Evolutionary conservation across 2,329 filamentous ascomycete genomes (phyloP).

Genomic region (Verticillium klebahnii): DNA sequence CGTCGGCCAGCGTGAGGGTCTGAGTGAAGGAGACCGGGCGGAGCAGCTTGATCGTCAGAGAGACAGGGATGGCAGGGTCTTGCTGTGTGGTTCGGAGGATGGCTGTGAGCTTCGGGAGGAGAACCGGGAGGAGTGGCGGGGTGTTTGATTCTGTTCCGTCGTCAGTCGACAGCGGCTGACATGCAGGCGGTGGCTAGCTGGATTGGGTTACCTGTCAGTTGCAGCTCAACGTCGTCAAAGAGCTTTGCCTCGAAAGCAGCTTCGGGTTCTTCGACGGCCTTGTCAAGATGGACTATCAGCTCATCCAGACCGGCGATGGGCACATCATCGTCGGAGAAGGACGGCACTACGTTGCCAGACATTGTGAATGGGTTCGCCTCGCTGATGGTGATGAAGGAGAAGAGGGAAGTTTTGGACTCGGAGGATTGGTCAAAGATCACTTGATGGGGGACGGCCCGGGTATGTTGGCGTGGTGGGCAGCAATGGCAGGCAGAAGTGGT

Average conservation of each 20-base stretch:
- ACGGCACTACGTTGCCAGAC: constrained; percentile 27
- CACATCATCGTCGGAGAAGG: constrained; percentile 33
- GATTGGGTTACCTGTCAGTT: constrained; percentile 43
- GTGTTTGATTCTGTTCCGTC: constrained; percentile 42
- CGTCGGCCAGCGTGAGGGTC: constrained; percentile 45
- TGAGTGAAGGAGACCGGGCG: constrained; percentile 47
- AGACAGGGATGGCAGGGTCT: constrained; percentile 47
- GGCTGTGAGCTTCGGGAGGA: constrained; percentile 49
- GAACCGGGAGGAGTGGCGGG: constrained; percentile 40
- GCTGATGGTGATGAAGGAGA: too few relatives aligned
- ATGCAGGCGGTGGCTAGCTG: background rate
- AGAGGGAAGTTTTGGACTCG: too few relatives aligned
- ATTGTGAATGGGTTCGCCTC: constrained; percentile 12
- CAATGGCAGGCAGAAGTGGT: background rate
- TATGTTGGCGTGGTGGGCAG: too few relatives aligned
- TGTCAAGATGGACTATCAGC: constrained; percentile 48
- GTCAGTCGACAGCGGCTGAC: background rate
- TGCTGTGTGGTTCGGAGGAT: constrained; percentile 46
- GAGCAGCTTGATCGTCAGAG: constrained; percentile 52
- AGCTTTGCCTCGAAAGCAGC: constrained; percentile 41
- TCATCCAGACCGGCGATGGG: constrained; percentile 49
- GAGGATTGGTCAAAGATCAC: too few relatives aligned
- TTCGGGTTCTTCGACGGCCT: constrained; percentile 38
- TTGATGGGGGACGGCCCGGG: too few relatives aligned
- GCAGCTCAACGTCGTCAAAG: constrained; percentile 55